Evolutionary conservation across 1,139 yeast species (phyloP), one percentile per base, ranked within the genome.

Genomic region (Pichia sp.): DNA sequence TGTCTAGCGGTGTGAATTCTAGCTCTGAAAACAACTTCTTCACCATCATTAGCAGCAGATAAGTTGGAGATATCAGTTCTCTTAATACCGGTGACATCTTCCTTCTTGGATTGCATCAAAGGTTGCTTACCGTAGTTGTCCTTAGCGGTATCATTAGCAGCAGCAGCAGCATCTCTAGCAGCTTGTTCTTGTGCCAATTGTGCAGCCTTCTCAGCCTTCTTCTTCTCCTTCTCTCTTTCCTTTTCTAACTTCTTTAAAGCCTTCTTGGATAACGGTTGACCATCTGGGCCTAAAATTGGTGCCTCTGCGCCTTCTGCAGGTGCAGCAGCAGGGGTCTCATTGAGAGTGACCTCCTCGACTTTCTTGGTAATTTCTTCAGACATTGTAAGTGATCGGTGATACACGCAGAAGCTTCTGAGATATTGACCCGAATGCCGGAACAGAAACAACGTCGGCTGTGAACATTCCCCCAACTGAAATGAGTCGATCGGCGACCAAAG

Each of bases 231-330:
- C 63, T 86, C 96, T 54, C 76, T 75, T 61, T 88, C 96, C 60
- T 91, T 91, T 59, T 85, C 94, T 45, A 91, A 74, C 67, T 91
- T 91, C 72, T 91, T 91, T 53, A 91, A 69, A 2, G 96, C 98
- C 60, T 87, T 91, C 64, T 91, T 91, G 44, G 96, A 85, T 52
- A 91, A 68, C 35, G 98, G 98, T 64, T 78, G 83, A 29, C 98
- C 98, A 60, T 91, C 96, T 20, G 57, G 54, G 19, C 60, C 62
- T n/a, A 58, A 41, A 16, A 54, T 43, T 26, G 33, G 33, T 13
- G 45, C 51, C 33, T 51, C 56, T 10, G 39, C 43, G 11, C 41
- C 39, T 8, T 9, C 27, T 7, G 27, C 12, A 12, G 13, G 16
- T n/a, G 14, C 17, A 15, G 18, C 29, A 14, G 14, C 17, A 14